Evolutionary conservation across 345 rosid genomes (phyloP).

Genomic region (Odontarrhena argentea): DNA sequence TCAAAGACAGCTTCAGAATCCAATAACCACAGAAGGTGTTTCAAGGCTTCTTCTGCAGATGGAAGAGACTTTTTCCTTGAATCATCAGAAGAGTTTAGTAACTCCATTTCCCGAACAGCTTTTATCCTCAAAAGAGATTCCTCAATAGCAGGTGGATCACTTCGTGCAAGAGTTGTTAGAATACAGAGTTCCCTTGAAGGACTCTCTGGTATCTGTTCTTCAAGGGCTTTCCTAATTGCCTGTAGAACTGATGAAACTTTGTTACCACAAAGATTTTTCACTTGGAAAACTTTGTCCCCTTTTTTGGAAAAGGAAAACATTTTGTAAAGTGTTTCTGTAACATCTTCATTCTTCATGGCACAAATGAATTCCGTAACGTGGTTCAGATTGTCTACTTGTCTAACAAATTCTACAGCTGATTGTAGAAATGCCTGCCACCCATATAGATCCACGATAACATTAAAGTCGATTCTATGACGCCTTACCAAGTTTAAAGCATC

Average conservation of each 20-base stretch:
- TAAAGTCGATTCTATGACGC: constrained; percentile 93
- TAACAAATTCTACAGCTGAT: constrained; percentile 79
- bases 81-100: constrained; percentile 61
- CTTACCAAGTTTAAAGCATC: constrained; percentile 92
- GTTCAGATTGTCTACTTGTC: constrained; percentile 76
- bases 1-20: constrained; percentile 91
- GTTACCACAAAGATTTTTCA: constrained; percentile 46
- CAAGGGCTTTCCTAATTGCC: constrained; percentile 83
- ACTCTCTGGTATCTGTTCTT: constrained; percentile 74
- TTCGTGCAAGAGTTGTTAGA: constrained; percentile 88
- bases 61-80: constrained; percentile 60
- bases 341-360: constrained; percentile 76
- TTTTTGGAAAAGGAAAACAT: constrained; percentile 49
- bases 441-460: constrained; percentile 73
- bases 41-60: constrained; percentile 93
- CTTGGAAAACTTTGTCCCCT: constrained; percentile 47
- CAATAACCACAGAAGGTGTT: constrained; percentile 93
- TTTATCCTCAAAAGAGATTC: constrained; percentile 88
- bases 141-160: constrained; percentile 88
- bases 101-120: constrained; percentile 83
- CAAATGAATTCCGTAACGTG: constrained; percentile 91
- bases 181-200: constrained; percentile 94
- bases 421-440: constrained; percentile 84
- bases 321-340: constrained; percentile 70
- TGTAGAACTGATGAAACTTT: constrained; percentile 82